Evolutionary conservation across 108 stramenopile genomes (phyloP), one percentile per base, ranked within the genome.

Genomic region (Cyclostephanos tholiformis): DNA sequence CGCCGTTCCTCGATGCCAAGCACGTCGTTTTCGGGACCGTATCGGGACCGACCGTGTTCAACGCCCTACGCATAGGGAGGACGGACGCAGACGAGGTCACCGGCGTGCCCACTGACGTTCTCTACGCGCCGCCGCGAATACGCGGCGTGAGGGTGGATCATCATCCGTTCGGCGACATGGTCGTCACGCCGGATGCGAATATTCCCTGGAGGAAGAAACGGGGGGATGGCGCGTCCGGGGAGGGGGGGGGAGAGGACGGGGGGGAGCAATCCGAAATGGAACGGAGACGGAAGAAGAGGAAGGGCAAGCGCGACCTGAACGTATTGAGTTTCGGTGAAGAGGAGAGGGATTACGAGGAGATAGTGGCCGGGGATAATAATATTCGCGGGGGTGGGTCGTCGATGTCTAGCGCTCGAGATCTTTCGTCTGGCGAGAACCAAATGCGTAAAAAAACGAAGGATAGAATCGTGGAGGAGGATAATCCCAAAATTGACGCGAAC

Each of bases 1-100:
- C 93, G 43, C 71, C 89, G 12, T 89, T 91, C 71, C 84, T 97
- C 63, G 89, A 98, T 83, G 88, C 89, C 2, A 92, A 98, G 71
- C 94, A 98, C 73, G 96, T 96, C 25, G 82, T 96, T 30, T 95
- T 96, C 67, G 97, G 97, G 46, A 94, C 92, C 48, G 77, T 96
- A 32, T 78, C 85, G 3, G 97, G 97, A 4, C 88, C 93, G 41
- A 97, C 98, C 35, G 84, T 97, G 25, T 99, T 97, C 82, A 99
- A 99, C 79, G 91, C 94, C 13, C 65, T 97, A 43, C 80, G 96
- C 7, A 95, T 97, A 48, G 96, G 95, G 7, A 88, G 88, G 29
- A 85, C 85, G 12, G 93, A 92, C 36, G 79, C 86, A 7, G 84
- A 91, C 38, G 93, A 92, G 7, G 51, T 66, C 59, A 72, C 87